A percentile compares a stretch with the other conserved stretches of the same genome.
Evolutionary conservation across 2,329 filamentous ascomycete species (phyloP).

Genomic region (Elsinoe australis): DNA sequence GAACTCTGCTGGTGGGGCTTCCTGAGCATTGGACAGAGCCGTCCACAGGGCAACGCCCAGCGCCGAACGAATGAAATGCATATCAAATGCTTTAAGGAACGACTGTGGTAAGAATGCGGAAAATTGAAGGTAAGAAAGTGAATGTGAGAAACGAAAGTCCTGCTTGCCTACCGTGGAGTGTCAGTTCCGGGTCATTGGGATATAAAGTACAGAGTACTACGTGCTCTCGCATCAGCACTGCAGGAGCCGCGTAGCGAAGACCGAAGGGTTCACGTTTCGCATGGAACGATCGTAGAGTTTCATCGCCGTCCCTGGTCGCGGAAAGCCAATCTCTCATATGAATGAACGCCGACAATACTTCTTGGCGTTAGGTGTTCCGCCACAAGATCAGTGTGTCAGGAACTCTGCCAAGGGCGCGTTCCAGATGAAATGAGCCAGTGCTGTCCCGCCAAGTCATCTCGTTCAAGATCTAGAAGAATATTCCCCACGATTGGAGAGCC

Average conservation of each 20-base stretch:
- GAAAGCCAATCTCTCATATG: conserved; percentile 7
- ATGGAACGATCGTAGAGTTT: conserved; percentile 2
- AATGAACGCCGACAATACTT: too few relatives aligned
- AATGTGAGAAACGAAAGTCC: background rate
- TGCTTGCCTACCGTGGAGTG: conserved; percentile 12
- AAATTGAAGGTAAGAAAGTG: background rate
- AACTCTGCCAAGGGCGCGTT: too few relatives aligned
- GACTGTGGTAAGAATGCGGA: background rate
- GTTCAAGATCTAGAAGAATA: too few relatives aligned
- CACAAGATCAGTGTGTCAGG: too few relatives aligned
- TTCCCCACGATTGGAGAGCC: too few relatives aligned
- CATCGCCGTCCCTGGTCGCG: background rate
- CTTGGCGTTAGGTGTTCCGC: too few relatives aligned
- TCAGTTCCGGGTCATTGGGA: too few relatives aligned
- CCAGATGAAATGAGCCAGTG: too few relatives aligned
- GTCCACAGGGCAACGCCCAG: conserved; percentile 4
- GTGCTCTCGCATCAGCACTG: background rate
- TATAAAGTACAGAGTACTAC: background rate
- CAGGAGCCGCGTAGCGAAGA: background rate
- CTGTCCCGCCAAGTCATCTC: too few relatives aligned
- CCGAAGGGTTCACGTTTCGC: conserved; percentile 1
- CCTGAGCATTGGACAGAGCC: background rate
- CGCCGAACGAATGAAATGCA: conserved; percentile 10
- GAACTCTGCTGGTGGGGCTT: conserved; percentile 4
- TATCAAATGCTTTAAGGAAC: background rate